Conservation (phyloP, 495 filamentous ascomycete genomes). For the Penicillium pancosmium region DNA sequence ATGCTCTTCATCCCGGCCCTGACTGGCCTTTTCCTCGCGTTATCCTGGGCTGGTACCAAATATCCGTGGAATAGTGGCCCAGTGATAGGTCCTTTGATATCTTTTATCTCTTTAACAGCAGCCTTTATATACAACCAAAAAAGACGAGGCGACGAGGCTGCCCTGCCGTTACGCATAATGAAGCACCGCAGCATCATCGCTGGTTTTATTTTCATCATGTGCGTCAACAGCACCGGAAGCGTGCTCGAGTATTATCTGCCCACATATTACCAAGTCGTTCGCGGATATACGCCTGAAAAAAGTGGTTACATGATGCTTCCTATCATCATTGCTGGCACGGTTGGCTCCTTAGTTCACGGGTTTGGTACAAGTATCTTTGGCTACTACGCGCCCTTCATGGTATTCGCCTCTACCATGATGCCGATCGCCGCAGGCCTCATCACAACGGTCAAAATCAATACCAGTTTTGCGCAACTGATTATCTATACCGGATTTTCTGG, state of each 20-base stretch:
- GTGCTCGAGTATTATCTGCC: slow-evolving; percentile 34
- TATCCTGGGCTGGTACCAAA: slow-evolving; percentile 35
- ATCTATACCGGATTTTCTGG: slow-evolving; percentile 58
- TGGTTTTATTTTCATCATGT: slow-evolving; percentile 39
- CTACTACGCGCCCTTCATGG: slow-evolving; percentile 65
- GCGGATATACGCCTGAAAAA: slow-evolving; percentile 42
- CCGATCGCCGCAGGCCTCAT: slow-evolving; percentile 63
- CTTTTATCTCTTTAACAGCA: neutral
- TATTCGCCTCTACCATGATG: slow-evolving; percentile 46
- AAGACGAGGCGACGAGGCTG: slow-evolving; percentile 60
- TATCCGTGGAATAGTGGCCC: slow-evolving; percentile 33
- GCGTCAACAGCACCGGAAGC: slow-evolving; percentile 45
- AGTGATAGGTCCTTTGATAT: slow-evolving; percentile 52
- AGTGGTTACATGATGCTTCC: slow-evolving; percentile 43
- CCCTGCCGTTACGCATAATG: slow-evolving; percentile 63
- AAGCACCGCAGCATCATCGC: slow-evolving; percentile 57
- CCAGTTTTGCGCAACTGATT: slow-evolving; percentile 54
- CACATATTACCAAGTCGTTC: slow-evolving; percentile 47
- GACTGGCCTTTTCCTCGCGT: slow-evolving; percentile 58
- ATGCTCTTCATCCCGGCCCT: slow-evolving; percentile 16
- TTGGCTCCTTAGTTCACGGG: slow-evolving; percentile 56
- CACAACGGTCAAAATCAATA: slow-evolving; percentile 53
- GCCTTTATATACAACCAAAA: slow-evolving; percentile 48
- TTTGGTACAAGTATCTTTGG: slow-evolving; percentile 53
- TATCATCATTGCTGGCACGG: slow-evolving; percentile 51